Evolutionary conservation across 768 basidiomycete species (phyloP).

Genomic region (Lactarius trivialis): DNA sequence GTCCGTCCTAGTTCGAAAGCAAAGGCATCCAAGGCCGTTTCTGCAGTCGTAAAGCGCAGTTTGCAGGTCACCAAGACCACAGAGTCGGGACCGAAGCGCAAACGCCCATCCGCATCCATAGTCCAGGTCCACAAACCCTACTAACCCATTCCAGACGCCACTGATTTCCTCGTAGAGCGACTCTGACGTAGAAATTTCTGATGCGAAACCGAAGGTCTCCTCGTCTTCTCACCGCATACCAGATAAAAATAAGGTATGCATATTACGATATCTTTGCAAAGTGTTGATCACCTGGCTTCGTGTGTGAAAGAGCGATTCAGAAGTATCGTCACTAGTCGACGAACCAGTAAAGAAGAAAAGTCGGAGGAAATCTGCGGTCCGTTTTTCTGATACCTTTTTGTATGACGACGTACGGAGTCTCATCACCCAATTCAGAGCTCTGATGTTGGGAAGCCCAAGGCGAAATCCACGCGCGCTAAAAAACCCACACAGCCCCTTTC

Average conservation of each 20-base stretch:
- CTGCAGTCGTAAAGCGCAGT: background rate
- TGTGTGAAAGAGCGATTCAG: slow-evolving; percentile 45
- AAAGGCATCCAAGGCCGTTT: background rate
- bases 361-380: slow-evolving; percentile 36
- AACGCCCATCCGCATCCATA: background rate
- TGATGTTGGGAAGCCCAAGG: slow-evolving; percentile 29
- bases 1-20: slow-evolving; percentile 4
- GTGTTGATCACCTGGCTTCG: background rate
- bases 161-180: slow-evolving; percentile 2
- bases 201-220: background rate
- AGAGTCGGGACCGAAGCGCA: slow-evolving; percentile 8
- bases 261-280: background rate
- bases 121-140: slow-evolving; percentile 1
- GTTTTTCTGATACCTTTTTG: background rate
- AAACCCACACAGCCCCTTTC: slow-evolving; percentile 27
- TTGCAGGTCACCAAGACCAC: background rate
- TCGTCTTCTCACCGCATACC: background rate
- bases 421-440: background rate
- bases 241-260: background rate
- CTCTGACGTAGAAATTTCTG: background rate
- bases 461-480: slow-evolving; percentile 28
- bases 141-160: background rate
- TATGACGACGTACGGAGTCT: background rate
- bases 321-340: slow-evolving; percentile 53
- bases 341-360: slow-evolving; percentile 42